These are phyloP conservation scores for Penicillium psychrofluorescens DNA, from an alignment of 495 filamentous ascomycete species.

Conservation along the genomic window DNA sequence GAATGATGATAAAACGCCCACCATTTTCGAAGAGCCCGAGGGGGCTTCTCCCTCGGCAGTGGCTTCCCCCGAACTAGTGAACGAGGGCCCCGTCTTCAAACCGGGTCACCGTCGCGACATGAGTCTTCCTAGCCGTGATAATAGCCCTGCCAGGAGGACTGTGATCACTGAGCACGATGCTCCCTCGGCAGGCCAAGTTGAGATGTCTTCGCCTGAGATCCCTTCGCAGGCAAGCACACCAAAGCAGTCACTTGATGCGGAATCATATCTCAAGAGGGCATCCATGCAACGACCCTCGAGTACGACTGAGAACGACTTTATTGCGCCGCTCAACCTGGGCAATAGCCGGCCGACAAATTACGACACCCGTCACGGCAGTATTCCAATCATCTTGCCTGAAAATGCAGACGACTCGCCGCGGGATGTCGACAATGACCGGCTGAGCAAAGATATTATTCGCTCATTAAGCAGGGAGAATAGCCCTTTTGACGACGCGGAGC, in stretches of 20 bases:
- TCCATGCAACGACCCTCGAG: constrained; percentile 17
- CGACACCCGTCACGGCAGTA: constrained; percentile 14
- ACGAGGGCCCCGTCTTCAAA: constrained; percentile 28
- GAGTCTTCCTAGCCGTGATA: constrained; percentile 53
- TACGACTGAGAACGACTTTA: constrained; percentile 32
- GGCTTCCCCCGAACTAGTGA: constrained; percentile 10
- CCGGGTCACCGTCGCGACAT: constrained; percentile 55
- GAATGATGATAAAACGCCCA: constrained; percentile 43
- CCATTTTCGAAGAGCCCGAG: constrained; percentile 51
- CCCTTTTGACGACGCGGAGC: constrained; percentile 26
- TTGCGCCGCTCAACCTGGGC: constrained; percentile 31
- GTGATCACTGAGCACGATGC: constrained; percentile 36
- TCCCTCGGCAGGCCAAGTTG: constrained; percentile 33
- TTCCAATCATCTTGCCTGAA: constrained; percentile 45
- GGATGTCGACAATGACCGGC: constrained; percentile 66
- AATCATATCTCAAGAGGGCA: neutral
- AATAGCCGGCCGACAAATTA: constrained; percentile 9
- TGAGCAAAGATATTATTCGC: constrained; percentile 74
- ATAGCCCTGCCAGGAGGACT: constrained; percentile 56
- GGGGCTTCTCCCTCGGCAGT: constrained; percentile 19
- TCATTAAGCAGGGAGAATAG: constrained; percentile 53
- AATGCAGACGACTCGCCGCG: constrained; percentile 50
- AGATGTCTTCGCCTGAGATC: constrained; percentile 25
- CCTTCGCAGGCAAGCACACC: constrained; percentile 1
- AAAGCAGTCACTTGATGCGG: neutral